phyloP scores from a whole-genome alignment of 2,329 filamentous ascomycete species.

The Calonectria pseudoreteaudii region DNA sequence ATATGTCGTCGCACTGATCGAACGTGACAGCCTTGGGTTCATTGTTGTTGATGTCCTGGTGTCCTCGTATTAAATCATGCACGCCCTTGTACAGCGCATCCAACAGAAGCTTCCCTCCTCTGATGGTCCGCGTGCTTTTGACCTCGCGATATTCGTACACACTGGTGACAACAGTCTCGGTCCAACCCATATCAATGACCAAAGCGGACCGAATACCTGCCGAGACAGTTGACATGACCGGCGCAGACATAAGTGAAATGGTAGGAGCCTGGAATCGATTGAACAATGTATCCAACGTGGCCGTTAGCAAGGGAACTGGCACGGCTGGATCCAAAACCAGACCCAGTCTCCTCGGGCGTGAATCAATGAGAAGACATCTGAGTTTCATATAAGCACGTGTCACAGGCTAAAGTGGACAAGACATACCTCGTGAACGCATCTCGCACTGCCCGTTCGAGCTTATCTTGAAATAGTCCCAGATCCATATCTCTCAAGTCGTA shows the following conservation, averaged over 20 bases:
- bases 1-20: slow-evolving; percentile 84
- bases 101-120: slow-evolving; percentile 79
- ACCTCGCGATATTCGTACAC: slow-evolving; percentile 94
- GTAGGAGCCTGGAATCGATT: slow-evolving; percentile 82
- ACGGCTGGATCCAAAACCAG: slow-evolving; percentile 82
- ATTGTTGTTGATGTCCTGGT: slow-evolving; percentile 48
- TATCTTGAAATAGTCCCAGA: slow-evolving; percentile 84
- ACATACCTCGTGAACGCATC: slow-evolving; percentile 85
- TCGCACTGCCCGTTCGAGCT: slow-evolving; percentile 83
- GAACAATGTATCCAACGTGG: slow-evolving; percentile 83
- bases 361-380: slow-evolving; percentile 77
- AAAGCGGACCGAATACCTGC: slow-evolving; percentile 89
- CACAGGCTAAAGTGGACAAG: not conserved
- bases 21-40: slow-evolving; percentile 67
- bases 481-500: slow-evolving; percentile 80
- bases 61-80: slow-evolving; percentile 46
- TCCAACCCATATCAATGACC: slow-evolving; percentile 92
- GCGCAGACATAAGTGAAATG: slow-evolving; percentile 82
- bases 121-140: slow-evolving; percentile 73
- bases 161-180: slow-evolving; percentile 86
- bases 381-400: slow-evolving; percentile 25
- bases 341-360: slow-evolving; percentile 79
- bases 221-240: slow-evolving; percentile 79
- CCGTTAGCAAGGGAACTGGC: slow-evolving; percentile 82
- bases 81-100: slow-evolving; percentile 76